Evolutionary conservation across 495 filamentous ascomycete genomes (phyloP), one percentile per base, ranked within the genome.

Genomic region (Penicillium cinerascens): DNA sequence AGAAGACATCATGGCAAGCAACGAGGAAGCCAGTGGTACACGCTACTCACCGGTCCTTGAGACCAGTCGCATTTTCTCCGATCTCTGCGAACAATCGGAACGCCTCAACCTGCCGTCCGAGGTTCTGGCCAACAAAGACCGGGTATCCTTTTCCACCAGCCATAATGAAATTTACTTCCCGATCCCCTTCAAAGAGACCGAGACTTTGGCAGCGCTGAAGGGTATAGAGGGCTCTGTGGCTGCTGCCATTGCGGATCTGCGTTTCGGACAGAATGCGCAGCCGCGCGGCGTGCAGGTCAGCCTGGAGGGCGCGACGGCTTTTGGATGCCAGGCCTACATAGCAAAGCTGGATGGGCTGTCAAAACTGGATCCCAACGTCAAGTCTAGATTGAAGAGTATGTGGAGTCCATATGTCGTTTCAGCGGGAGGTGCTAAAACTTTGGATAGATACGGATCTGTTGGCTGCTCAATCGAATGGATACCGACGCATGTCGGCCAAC

Each of bases 401-500:
- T 65, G 9, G 13, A 0, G 9, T 11, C 25, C 2, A 25, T 22
- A 6, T 9, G n/a, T 3, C 2, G 1, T 29, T 44, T 33, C 15
- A 41, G 23, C 17, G 47, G n/a, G 46, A 39, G 11, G 11, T 44
- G 4, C 47, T 49, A 2, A 49, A 17, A 8, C 5, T 29, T 3
- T 5, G 6, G 20, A 37, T 22, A 88, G 87, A 88, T 58, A 89
- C 85, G 56, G 87, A 89, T 70, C 66, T 88, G 20, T 70, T 86
- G 45, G 70, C 73, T 43, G 86, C 87, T 6, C 87, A 90, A 63
- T 87, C 86, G 3, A 82, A 83, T 59, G 73, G 83, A 16, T 89
- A 92, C 61, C 81, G 87, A 27, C 81, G 87, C 35, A 77, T 90
- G 57, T 87, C 87, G 22, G 87, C 87, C 13, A 89, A 88, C 64